These are phyloP conservation scores for Atractiella rhizophila DNA, from an alignment of 768 basidiomycete genomes.

Conservation along the genomic window DNA sequence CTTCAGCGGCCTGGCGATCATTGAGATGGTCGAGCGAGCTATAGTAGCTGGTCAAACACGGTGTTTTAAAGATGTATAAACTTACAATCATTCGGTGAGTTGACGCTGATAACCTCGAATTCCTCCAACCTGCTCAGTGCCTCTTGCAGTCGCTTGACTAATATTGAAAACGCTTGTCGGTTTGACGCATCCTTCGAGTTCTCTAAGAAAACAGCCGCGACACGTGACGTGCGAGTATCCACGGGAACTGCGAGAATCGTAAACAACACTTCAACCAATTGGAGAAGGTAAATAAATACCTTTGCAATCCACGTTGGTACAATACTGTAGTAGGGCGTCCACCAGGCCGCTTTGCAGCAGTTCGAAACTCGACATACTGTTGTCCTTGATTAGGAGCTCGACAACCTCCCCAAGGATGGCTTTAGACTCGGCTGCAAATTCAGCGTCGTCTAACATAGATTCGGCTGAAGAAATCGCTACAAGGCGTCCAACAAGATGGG, in stretches of 20 bases:
- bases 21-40: slow-evolving; percentile 39
- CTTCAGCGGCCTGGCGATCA: slow-evolving; percentile 75
- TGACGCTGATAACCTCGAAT: slow-evolving; percentile 78
- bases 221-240: no score
- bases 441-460: background rate
- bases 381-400: slow-evolving; percentile 41
- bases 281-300: no score
- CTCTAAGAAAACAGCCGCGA: no score
- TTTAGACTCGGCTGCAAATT: slow-evolving; percentile 34
- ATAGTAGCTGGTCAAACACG: background rate
- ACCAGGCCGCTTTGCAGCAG: slow-evolving; percentile 78
- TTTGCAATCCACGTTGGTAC: slow-evolving; percentile 26
- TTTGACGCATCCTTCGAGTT: no score
- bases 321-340: slow-evolving; percentile 56
- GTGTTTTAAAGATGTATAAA: background rate
- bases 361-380: slow-evolving; percentile 77
- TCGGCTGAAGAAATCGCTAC: slow-evolving; percentile 18
- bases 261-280: no score
- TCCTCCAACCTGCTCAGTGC: slow-evolving; percentile 81
- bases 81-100: slow-evolving; percentile 43
- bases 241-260: no score
- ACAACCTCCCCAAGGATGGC: slow-evolving; percentile 50
- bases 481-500: slow-evolving; percentile 40
- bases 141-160: slow-evolving; percentile 92
- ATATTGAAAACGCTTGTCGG: slow-evolving; percentile 40